Evolutionary conservation across 257 asterid genomes (phyloP).

Genomic region (Pogostemon cablin): DNA sequence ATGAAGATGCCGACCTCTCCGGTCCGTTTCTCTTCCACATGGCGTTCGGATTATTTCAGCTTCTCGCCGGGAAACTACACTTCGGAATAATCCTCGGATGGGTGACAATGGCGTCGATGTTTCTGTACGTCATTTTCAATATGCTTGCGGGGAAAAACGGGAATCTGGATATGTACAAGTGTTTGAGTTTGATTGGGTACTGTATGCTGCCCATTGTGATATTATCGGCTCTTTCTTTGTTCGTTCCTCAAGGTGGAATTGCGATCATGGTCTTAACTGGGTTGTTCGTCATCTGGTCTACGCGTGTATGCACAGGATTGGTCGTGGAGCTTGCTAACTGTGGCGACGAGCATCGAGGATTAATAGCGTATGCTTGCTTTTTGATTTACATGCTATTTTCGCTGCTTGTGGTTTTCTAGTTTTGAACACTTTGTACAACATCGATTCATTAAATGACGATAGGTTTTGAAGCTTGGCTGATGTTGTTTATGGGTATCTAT

Average conservation of each 20-base stretch:
- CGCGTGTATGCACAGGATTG: conserved; percentile 87
- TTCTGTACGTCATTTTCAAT: conserved; percentile 76
- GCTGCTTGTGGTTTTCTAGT: conserved; percentile 74
- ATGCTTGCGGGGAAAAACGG: conserved; percentile 90
- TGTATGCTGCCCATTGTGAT: conserved; percentile 88
- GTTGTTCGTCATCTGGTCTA: conserved; percentile 77
- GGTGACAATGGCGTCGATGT: conserved; percentile 87
- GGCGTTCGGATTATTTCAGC: conserved; percentile 87
- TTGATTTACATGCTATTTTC: conserved; percentile 84
- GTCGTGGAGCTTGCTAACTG: conserved; percentile 86
- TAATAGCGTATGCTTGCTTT: conserved; percentile 83
- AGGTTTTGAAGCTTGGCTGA: conserved; percentile 31
- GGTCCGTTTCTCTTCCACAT: conserved; percentile 84
- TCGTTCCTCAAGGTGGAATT: conserved; percentile 84
- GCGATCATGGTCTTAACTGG: conserved; percentile 67
- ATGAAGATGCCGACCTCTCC: conserved; percentile 90
- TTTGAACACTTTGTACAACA: conserved; percentile 23
- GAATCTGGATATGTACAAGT: conserved; percentile 80
- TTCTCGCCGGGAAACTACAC: conserved; percentile 87
- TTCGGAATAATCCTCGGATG: conserved; percentile 88
- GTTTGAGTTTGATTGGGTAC: conserved; percentile 86
- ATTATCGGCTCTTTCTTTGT: conserved; percentile 73
- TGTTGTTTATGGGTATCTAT: conserved; percentile 24
- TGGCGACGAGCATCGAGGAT: conserved; percentile 86
- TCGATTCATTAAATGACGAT: conserved; percentile 25